phyloP scores from a whole-genome alignment of 2,329 filamentous ascomycete genomes.

The Passalora sequoiae region DNA sequence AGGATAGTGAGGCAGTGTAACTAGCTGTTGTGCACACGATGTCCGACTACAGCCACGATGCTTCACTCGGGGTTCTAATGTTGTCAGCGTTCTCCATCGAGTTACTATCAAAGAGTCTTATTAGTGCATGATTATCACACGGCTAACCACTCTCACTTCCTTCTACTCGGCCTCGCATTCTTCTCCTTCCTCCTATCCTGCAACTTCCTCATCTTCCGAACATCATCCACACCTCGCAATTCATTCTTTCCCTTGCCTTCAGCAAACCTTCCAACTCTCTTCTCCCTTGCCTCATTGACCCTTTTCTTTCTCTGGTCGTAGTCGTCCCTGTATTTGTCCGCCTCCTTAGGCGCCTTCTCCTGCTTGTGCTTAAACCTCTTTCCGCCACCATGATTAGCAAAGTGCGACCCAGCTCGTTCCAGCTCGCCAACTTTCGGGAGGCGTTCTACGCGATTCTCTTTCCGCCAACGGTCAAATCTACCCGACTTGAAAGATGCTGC shows the following conservation, averaged over 20 bases:
- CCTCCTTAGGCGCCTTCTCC: constrained; percentile 83
- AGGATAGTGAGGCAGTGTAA: too few relatives aligned
- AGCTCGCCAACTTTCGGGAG: constrained; percentile 78
- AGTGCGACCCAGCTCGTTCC: constrained; percentile 48
- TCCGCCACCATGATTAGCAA: constrained; percentile 36
- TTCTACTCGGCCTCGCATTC: constrained; percentile 66
- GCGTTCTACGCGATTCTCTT: constrained; percentile 71
- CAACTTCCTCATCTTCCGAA: constrained; percentile 73
- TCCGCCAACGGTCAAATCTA: constrained; percentile 88
- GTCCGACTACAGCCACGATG: too few relatives aligned
- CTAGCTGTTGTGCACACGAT: too few relatives aligned
- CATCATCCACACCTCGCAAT: constrained; percentile 75
- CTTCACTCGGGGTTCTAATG: too few relatives aligned
- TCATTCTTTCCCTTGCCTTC: constrained; percentile 70
- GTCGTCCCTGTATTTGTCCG: constrained; percentile 87
- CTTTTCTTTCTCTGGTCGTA: constrained; percentile 87
- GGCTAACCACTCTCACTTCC: too few relatives aligned
- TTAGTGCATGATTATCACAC: too few relatives aligned
- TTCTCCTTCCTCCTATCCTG: constrained; percentile 75
- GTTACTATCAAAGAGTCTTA: too few relatives aligned
- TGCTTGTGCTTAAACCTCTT: constrained; percentile 78
- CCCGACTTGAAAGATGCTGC: constrained; percentile 89
- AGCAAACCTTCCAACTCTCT: constrained; percentile 67
- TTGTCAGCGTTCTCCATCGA: too few relatives aligned
- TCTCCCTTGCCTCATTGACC: constrained; percentile 80